Base-by-base conservation (phyloP, 1,284 basidiomycete genomes). In the Ustilago bromivora region DNA sequence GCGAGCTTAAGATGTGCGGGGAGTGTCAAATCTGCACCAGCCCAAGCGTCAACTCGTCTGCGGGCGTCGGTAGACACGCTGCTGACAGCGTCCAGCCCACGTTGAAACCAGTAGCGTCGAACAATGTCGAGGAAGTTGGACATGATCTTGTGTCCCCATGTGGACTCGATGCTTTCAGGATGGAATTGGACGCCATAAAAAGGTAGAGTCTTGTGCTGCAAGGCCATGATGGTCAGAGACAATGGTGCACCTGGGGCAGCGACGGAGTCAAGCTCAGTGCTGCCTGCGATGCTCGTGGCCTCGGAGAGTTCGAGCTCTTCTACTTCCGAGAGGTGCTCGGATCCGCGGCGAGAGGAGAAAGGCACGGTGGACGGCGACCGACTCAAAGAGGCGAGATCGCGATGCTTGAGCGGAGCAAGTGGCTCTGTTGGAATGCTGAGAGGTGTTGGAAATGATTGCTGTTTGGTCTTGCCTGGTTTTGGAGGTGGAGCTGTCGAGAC, bases 181-280 rank as follows among this genome's bases (percentile, higher is more conserved):
- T 98, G 96, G 82, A 97, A 98, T 84, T 98, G 96, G 2, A 98
- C 95, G 3, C 94, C 94, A 91, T 92, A 96, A 78, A 96, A 93
- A 0, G 95, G 84, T 3, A 75, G 51, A 1, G 69, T 61, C 38
- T 61, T 76, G 60, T 86, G 84, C 53, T 82, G 71, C 36, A 86
- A 58, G 1, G 76, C 82, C 69, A 85, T 78, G n/a, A 85, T 75
- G 17, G 78, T 71, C 3, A 57, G 53, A 7, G 76, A 71, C 2
- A 41, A 31, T 10, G 43, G n/a, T 12, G 28, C 32, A 19, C 64
- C 71, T 5, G 23, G 12, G 4, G n/a, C 32, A 9, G 8, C 23
- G 5, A 43, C 19, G 15, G 28, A 7, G 43, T 52, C 73, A 4
- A 35, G 3, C 12, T 68, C 69, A 12, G 40, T 55, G 6, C 47